Evolutionary conservation across 495 filamentous ascomycete species (phyloP), one percentile per base, ranked within the genome.

Genomic region (Penicillium salamii): DNA sequence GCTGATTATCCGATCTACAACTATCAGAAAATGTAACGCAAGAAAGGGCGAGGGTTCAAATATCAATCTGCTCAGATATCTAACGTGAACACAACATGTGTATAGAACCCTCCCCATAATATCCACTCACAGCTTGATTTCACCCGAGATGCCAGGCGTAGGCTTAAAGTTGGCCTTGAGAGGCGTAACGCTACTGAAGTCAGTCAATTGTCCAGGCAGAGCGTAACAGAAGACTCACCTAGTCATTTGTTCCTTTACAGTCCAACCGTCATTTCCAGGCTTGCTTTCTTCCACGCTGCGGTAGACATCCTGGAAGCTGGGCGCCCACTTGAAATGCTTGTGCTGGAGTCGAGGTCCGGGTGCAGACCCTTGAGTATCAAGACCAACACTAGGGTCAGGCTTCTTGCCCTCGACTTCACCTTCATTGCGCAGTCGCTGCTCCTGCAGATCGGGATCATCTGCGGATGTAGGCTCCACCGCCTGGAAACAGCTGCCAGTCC

Each of bases 201-300:
- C 49, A 68, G 50, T 37, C 18, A 20, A 23, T 23, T n/a, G 9
- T 18, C 31, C 28, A 13, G 36, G 19, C 19, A 18, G 33, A 48
- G 21, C 19, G 7, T 3, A 11, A 32, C 13, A n/a, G 36, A 7
- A 33, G 42, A 77, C 77, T 58, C 67, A 95, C 90, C 91, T 96
- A 5, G 91, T 90, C 70, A 86, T 86, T 34, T 89, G 87, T 65
- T 91, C 84, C 66, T 87, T 87, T 11, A 98, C 87, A 12, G 83
- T 85, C 93, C 92, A 97, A 29, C 93, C 93, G 75, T 98, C 93
- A 67, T 91, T 95, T 18, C 93, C 93, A 13, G 90, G 87, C 40
- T 70, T 71, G 46, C 83, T 81, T 49, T 88, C 81, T 54, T 93
- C 85, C 20, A 96, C 90, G 43, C 86, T 90, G 52, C 83, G 78